Evolutionary conservation across 768 basidiomycete genomes (phyloP).

Genomic region (Megacollybia marginata): DNA sequence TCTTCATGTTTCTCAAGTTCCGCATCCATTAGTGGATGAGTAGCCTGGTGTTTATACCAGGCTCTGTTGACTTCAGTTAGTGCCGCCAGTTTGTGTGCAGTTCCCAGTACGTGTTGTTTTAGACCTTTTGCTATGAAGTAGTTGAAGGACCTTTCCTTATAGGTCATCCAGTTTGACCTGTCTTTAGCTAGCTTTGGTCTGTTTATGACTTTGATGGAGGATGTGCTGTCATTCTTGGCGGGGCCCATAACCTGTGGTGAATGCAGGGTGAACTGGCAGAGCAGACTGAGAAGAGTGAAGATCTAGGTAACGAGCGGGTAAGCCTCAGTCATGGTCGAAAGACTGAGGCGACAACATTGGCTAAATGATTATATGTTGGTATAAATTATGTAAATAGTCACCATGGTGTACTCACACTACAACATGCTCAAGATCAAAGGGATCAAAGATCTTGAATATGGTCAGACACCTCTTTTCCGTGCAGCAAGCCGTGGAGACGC

Average conservation of each 20-base stretch:
- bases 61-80: slow-evolving; percentile 7
- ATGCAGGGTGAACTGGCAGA: not conserved
- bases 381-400: too few relatives aligned
- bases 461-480: too few relatives aligned
- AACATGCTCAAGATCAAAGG: too few relatives aligned
- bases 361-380: too few relatives aligned
- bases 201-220: slow-evolving; percentile 12
- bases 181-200: slow-evolving; percentile 17
- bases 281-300: too few relatives aligned
- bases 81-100: slow-evolving; percentile 9
- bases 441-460: too few relatives aligned
- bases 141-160: too few relatives aligned
- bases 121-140: slow-evolving; percentile 19
- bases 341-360: too few relatives aligned
- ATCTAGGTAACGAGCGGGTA: too few relatives aligned
- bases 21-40: slow-evolving; percentile 6
- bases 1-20: slow-evolving; percentile 15
- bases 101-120: slow-evolving; percentile 15
- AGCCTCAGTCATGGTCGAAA: too few relatives aligned
- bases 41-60: slow-evolving; percentile 4
- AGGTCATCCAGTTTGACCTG: slow-evolving; percentile 16
- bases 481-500: too few relatives aligned
- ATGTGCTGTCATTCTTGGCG: not conserved
- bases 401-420: too few relatives aligned
- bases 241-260: slow-evolving; percentile 24